Evolutionary conservation across 2,329 filamentous ascomycete genomes (phyloP).

Genomic region (Penicillium sp.): DNA sequence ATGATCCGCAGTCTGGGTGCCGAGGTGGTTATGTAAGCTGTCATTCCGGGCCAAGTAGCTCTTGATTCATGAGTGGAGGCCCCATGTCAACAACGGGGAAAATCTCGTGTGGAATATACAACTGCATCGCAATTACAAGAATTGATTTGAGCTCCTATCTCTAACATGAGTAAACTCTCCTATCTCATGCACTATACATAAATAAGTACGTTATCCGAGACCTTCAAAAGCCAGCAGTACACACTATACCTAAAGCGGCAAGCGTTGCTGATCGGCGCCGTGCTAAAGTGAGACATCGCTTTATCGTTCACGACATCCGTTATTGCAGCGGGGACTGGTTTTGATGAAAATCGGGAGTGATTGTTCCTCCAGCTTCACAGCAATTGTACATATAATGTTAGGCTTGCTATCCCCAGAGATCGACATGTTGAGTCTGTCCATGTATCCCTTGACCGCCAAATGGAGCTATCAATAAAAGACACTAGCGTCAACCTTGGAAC

Average conservation of each 20-base stretch:
- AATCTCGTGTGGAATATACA: not conserved
- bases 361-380: not conserved
- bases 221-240: constrained; percentile 4
- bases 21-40: constrained; percentile 2
- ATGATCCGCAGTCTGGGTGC: not conserved
- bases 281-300: constrained; percentile 19
- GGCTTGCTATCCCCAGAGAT: constrained; percentile 14
- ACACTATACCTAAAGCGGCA: constrained; percentile 12
- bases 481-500: not conserved
- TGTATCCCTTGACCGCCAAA: not conserved
- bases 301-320: constrained; percentile 6
- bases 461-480: not conserved
- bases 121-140: not conserved
- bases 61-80: not conserved
- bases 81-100: not conserved
- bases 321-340: constrained; percentile 11
- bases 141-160: not conserved
- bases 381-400: not conserved
- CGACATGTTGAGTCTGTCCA: constrained; percentile 8
- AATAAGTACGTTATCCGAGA: not conserved
- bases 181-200: too few species aligned
- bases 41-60: not conserved
- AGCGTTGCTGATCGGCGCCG: constrained; percentile 14
- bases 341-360: constrained; percentile 5
- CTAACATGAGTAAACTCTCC: too few species aligned